Percentiles rank a stretch among this genome's conserved stretches.
These are phyloP conservation scores for Orbilia ellipsospora DNA, from an alignment of 2,329 filamentous ascomycete species.

Conservation along the genomic window DNA sequence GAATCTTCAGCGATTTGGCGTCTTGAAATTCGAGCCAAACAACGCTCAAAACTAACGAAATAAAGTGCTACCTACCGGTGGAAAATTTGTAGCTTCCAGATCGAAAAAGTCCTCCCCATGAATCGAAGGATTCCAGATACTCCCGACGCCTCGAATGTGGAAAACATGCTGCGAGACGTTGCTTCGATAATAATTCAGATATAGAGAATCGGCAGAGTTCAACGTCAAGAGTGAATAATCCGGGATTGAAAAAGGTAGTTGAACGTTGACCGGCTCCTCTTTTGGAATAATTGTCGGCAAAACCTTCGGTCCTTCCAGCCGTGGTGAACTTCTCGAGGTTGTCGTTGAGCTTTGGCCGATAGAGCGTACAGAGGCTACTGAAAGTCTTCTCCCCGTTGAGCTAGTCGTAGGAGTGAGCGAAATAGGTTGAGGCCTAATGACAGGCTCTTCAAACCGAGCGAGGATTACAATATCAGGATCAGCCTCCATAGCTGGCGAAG, in stretches of 20 bases:
- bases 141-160: conserved; percentile 53
- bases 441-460: conserved; percentile 66
- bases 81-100: conserved; percentile 65
- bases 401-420: conserved; percentile 39
- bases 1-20: conserved; percentile 16
- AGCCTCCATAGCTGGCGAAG: conserved; percentile 45
- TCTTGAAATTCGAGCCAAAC: conserved; percentile 5
- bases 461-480: conserved; percentile 68
- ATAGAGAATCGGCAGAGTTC: conserved; percentile 46
- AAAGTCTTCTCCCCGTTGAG: conserved; percentile 37
- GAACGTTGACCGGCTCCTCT: conserved; percentile 28
- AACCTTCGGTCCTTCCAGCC: conserved; percentile 29
- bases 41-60: not conserved
- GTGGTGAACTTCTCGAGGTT: conserved; percentile 51
- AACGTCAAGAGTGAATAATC: conserved; percentile 23
- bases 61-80: conserved; percentile 64
- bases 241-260: conserved; percentile 30
- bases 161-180: conserved; percentile 58
- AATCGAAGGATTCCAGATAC: conserved; percentile 41
- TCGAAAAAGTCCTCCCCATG: conserved; percentile 64
- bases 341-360: conserved; percentile 41
- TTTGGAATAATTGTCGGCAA: conserved; percentile 37
- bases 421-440: conserved; percentile 30
- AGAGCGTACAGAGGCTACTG: conserved; percentile 39
- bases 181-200: conserved; percentile 59